phyloP scores from a whole-genome alignment of 2,329 filamentous ascomycete species.

The Ceratocystiopsis minuta region DNA sequence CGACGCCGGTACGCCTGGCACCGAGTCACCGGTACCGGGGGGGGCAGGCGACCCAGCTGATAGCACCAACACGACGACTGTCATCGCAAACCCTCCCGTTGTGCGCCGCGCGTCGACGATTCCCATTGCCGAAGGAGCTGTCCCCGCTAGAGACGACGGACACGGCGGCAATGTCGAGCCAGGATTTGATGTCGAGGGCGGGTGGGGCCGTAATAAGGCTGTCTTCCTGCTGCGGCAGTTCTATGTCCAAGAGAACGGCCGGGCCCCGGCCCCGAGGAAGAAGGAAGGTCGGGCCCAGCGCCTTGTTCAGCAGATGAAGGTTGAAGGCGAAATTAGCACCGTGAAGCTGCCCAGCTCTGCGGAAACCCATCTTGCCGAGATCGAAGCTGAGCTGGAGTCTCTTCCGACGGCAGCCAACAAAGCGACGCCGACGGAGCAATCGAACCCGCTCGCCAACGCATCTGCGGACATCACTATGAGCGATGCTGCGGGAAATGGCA shows the following conservation, averaged over 20 bases:
- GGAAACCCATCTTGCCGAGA: constrained; percentile 1
- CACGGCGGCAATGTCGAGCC: constrained; percentile 55
- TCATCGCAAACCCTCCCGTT: constrained; percentile 4
- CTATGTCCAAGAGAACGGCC: constrained; percentile 94
- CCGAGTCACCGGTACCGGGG: not conserved
- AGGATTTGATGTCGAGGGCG: constrained; percentile 68
- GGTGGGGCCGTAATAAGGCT: constrained; percentile 78
- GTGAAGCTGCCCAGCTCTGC: constrained; percentile 6
- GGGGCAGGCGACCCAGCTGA: not conserved
- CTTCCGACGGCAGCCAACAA: not conserved
- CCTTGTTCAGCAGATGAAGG: constrained; percentile 32
- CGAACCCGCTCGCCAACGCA: not conserved
- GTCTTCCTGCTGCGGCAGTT: constrained; percentile 85
- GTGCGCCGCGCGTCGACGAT: constrained; percentile 9
- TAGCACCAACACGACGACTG: constrained; percentile 2
- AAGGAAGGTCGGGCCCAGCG: constrained; percentile 37
- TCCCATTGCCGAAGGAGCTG: constrained; percentile 10
- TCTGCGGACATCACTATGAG: not conserved
- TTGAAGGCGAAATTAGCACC: constrained; percentile 14
- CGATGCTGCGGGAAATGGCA: not conserved
- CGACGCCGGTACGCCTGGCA: not conserved
- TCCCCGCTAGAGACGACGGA: constrained; percentile 17
- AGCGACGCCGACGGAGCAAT: not conserved
- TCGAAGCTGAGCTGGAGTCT: not conserved
- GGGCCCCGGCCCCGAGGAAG: constrained; percentile 42